Conservation (phyloP, 345 rosid genomes). For the Sonneratia alba region DNA sequence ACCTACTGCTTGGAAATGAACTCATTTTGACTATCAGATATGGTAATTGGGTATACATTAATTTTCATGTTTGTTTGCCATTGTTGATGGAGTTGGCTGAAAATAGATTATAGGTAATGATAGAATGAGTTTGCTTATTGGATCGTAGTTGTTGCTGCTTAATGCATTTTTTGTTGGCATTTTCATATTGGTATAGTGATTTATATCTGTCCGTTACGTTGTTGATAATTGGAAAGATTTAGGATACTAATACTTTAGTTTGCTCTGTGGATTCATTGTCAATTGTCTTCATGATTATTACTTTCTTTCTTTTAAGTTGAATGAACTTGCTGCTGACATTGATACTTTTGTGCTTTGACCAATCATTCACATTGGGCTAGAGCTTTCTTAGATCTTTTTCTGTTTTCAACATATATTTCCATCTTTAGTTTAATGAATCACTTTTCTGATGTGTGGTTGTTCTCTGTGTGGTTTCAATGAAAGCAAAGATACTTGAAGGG, state of each 20-base stretch:
- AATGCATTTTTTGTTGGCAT: background rate
- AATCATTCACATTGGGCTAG: background rate
- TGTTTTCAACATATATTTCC: background rate
- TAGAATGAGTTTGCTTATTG: background rate
- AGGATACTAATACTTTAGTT: background rate
- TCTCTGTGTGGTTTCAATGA: background rate
- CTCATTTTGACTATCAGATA: conserved; percentile 55
- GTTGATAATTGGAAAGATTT: background rate
- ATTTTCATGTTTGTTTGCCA: background rate
- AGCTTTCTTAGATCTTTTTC: background rate
- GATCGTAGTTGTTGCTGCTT: background rate
- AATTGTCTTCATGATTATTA: background rate
- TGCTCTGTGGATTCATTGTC: background rate
- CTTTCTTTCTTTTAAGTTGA: background rate
- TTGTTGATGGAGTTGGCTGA: background rate
- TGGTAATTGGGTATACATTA: background rate
- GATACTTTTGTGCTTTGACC: background rate
- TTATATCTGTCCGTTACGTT: background rate
- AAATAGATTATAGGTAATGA: background rate
- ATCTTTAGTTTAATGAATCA: background rate
- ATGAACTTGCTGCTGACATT: background rate
- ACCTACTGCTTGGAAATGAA: conserved; percentile 98
- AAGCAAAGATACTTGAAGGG: background rate
- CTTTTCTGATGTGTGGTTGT: background rate
- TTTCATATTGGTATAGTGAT: background rate